A percentile compares a stretch with the other conserved stretches of the same genome.
Evolutionary conservation across 2,329 filamentous ascomycete species (phyloP).

Genomic region (Colletotrichum tofieldiae): DNA sequence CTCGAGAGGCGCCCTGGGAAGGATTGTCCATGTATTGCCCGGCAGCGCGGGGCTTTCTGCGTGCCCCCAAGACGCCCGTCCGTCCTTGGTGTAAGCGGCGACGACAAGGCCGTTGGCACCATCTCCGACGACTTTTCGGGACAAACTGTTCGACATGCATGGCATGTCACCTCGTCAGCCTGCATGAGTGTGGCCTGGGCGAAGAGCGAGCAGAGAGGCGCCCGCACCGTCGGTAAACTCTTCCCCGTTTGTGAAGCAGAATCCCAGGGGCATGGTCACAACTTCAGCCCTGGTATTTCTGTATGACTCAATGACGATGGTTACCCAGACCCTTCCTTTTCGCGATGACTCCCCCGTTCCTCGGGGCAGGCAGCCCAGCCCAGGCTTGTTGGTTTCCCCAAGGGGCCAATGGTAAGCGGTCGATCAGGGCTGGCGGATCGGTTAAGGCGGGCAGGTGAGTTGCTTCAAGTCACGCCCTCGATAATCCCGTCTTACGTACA

Average conservation of each 20-base stretch:
- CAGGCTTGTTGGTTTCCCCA: not conserved
- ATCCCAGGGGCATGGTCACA: slow-evolving; percentile 3
- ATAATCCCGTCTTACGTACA: not conserved
- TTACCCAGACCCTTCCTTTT: not conserved
- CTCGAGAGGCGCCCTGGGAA: not conserved
- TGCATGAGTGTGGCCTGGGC: not conserved
- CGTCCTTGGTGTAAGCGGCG: not conserved
- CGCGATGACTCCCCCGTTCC: not conserved
- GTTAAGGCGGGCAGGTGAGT: not conserved
- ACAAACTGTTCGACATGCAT: too few species aligned
- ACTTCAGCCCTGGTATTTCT: not conserved
- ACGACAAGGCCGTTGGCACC: not conserved
- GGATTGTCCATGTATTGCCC: slow-evolving; percentile 7
- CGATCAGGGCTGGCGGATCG: not conserved
- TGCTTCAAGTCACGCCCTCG: not conserved
- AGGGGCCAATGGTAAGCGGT: not conserved
- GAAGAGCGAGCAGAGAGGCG: not conserved
- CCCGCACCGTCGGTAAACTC: slow-evolving; percentile 1
- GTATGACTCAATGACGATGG: slow-evolving; percentile 11
- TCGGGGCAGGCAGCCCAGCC: not conserved
- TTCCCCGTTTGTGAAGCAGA: not conserved
- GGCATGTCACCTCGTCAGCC: slow-evolving; percentile 10
- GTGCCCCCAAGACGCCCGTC: slow-evolving; percentile 1
- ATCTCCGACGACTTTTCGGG: not conserved
- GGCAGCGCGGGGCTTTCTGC: not conserved